Evolutionary conservation across 1,139 yeast species (phyloP).

Genomic region (Sugiyamaella grinbergsii): DNA sequence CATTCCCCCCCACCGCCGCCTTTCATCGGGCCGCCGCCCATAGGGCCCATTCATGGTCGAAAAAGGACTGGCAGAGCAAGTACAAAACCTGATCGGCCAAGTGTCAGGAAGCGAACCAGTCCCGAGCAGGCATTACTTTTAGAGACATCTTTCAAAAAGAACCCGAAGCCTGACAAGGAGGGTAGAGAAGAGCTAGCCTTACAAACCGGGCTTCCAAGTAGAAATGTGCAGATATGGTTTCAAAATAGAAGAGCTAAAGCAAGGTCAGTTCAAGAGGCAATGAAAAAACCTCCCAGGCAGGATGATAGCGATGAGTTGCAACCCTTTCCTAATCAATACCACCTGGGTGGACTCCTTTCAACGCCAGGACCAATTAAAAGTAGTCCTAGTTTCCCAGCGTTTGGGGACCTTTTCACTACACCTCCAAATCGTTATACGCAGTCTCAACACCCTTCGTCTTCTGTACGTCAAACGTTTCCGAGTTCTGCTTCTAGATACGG

Average conservation of each 20-base stretch:
- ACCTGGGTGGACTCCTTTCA: neutral
- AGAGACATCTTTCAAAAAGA: constrained; percentile 36
- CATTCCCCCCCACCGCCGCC: constrained; percentile 19
- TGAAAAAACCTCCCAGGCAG: constrained; percentile 9
- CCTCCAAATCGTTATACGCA: constrained; percentile 3
- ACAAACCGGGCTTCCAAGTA: constrained; percentile 36
- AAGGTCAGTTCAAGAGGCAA: constrained; percentile 32
- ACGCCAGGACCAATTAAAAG: neutral
- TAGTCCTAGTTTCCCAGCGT: constrained; percentile 6
- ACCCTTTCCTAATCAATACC: constrained; percentile 4
- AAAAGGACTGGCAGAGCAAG: constrained; percentile 17
- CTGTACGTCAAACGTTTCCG: constrained; percentile 7
- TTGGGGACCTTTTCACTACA: constrained; percentile 11
- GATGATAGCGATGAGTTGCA: constrained; percentile 2
- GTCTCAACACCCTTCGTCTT: constrained; percentile 8
- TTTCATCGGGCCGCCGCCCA: constrained; percentile 15
- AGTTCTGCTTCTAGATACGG: neutral
- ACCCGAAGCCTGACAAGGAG: constrained; percentile 39
- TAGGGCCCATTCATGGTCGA: constrained; percentile 12
- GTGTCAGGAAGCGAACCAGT: constrained; percentile 36
- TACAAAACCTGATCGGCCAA: constrained; percentile 15
- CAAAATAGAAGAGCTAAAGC: constrained; percentile 41
- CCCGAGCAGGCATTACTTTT: constrained; percentile 35
- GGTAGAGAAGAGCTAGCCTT: constrained; percentile 34
- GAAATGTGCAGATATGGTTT: constrained; percentile 41